Evolutionary conservation across 345 rosid species (phyloP).

Genomic region (Rhodomyrtus tomentosa): DNA sequence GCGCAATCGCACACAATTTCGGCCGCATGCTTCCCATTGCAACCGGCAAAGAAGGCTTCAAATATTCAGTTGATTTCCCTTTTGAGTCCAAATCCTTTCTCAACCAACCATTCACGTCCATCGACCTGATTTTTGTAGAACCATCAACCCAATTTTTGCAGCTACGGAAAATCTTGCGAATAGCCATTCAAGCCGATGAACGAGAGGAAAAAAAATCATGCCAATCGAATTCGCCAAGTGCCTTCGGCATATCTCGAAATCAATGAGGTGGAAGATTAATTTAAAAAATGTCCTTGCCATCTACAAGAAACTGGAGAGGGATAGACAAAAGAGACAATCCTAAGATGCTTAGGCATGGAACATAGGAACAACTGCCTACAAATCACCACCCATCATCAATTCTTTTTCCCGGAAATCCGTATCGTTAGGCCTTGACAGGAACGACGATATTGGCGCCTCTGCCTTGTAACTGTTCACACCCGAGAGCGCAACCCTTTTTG

Average conservation of each 20-base stretch:
- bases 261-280: neutral
- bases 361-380: neutral
- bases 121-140: no score
- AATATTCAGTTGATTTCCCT: neutral
- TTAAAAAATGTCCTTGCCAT: neutral
- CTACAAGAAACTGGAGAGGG: neutral
- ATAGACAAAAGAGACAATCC: neutral
- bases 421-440: neutral
- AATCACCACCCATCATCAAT: neutral
- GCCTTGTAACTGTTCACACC: neutral
- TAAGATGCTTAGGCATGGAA: neutral
- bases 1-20: neutral
- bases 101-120: neutral
- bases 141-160: neutral
- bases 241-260: neutral
- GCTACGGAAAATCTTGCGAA: neutral
- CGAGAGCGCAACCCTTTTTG: neutral
- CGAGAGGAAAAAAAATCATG: neutral
- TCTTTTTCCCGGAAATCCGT: neutral
- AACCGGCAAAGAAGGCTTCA: neutral
- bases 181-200: neutral
- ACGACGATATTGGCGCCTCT: neutral
- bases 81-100: neutral
- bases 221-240: neutral
- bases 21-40: neutral